These are phyloP conservation scores for Ephemerocybe angulata DNA, from an alignment of 768 basidiomycete genomes.

Conservation along the genomic window DNA sequence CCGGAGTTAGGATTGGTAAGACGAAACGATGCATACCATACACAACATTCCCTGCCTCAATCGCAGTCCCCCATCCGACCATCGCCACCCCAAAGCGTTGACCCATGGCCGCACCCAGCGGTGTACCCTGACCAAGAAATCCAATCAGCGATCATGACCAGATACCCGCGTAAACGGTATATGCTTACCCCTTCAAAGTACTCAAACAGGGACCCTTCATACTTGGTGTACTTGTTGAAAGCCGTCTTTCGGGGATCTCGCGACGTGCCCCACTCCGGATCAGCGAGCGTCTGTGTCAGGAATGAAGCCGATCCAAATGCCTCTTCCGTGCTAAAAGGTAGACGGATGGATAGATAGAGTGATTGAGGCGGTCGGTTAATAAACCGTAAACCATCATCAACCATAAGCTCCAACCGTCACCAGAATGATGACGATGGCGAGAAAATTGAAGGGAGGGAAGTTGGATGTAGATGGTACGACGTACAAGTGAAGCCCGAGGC, in stretches of 20 bases:
- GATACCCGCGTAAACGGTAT: too few relatives aligned
- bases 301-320: constrained; percentile 18
- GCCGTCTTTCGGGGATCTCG: constrained; percentile 19
- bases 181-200: constrained; percentile 22
- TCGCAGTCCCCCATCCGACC: constrained; percentile 30
- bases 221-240: constrained; percentile 22
- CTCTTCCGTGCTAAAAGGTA: constrained; percentile 17
- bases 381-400: background rate
- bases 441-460: too few relatives aligned
- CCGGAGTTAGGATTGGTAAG: background rate
- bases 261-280: constrained; percentile 30
- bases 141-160: too few relatives aligned
- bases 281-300: constrained; percentile 33
- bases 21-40: constrained; percentile 16
- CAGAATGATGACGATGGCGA: background rate
- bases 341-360: background rate
- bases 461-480: too few relatives aligned
- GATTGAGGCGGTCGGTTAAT: too few relatives aligned
- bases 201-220: constrained; percentile 19
- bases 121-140: constrained; percentile 9
- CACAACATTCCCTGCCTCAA: constrained; percentile 27
- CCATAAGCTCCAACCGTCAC: background rate
- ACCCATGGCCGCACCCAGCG: constrained; percentile 16
- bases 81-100: constrained; percentile 31
- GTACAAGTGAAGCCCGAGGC: constrained; percentile 25